Percentiles rank a stretch among this genome's conserved stretches.
These are phyloP conservation scores for Botryotinia narcissicola DNA, from an alignment of 2,329 filamentous ascomycete genomes.

Conservation along the genomic window DNA sequence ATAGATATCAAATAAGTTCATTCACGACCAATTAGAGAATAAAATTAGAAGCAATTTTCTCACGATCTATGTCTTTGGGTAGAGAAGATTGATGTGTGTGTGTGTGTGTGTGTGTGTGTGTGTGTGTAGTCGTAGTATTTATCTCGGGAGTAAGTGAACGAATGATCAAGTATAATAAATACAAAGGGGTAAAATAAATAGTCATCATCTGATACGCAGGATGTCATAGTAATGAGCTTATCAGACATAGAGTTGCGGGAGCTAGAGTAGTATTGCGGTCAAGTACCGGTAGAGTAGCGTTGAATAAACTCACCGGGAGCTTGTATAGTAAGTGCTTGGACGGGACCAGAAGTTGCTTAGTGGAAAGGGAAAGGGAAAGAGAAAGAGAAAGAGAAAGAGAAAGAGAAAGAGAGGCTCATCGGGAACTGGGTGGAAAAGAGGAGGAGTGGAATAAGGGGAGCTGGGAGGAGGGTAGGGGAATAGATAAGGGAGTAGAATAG, in stretches of 20 bases:
- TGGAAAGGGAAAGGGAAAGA: neutral
- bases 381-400: neutral
- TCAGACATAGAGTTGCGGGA: neutral
- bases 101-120: neutral
- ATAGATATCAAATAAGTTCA: conserved; percentile 10
- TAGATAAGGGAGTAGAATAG: too few species aligned
- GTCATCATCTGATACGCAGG: neutral
- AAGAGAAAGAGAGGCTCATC: neutral
- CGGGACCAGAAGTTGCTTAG: neutral
- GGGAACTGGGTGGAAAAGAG: neutral
- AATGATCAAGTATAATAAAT: neutral
- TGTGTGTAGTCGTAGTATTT: neutral
- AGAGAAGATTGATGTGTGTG: neutral
- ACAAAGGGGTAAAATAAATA: neutral
- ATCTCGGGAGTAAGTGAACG: neutral
- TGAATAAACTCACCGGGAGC: neutral
- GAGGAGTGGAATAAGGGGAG: too few species aligned
- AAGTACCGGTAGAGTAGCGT: neutral
- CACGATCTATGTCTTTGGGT: neutral
- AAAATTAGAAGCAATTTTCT: neutral
- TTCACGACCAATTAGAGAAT: neutral
- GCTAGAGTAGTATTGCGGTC: neutral
- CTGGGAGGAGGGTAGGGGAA: too few species aligned
- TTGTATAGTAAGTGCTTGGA: neutral
- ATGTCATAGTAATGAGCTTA: neutral